Evolutionary conservation across 2,329 filamentous ascomycete species (phyloP).

Genomic region (Eurotiales sp.): DNA sequence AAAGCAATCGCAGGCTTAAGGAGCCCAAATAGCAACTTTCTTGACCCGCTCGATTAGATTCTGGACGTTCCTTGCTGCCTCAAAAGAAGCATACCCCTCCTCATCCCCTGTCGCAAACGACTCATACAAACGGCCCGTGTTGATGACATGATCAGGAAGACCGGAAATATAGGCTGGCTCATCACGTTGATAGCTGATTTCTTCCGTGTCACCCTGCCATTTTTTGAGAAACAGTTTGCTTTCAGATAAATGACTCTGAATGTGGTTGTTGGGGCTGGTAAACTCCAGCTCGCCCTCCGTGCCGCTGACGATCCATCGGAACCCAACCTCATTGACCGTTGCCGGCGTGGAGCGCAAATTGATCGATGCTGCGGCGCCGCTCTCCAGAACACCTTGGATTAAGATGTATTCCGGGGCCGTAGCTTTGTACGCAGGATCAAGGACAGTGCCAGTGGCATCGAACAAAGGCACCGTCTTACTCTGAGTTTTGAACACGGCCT

Average conservation of each 20-base stretch:
- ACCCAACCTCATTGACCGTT: neutral
- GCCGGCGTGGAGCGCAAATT: neutral
- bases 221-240: slow-evolving; percentile 9
- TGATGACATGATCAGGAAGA: neutral
- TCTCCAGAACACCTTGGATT: slow-evolving; percentile 9
- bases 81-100: slow-evolving; percentile 11
- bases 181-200: neutral
- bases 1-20: neutral
- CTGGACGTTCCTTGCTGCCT: slow-evolving; percentile 10
- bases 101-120: slow-evolving; percentile 9
- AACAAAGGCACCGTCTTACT: slow-evolving; percentile 6
- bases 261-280: neutral
- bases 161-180: slow-evolving; percentile 10
- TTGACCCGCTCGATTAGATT: slow-evolving; percentile 11
- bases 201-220: slow-evolving; percentile 7
- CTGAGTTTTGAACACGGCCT: slow-evolving; percentile 8
- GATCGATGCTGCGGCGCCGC: slow-evolving; percentile 11
- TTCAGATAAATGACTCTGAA: neutral
- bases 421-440: slow-evolving; percentile 5
- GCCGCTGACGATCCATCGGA: slow-evolving; percentile 13
- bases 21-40: slow-evolving; percentile 11
- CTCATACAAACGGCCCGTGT: slow-evolving; percentile 13
- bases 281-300: slow-evolving; percentile 12
- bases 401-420: slow-evolving; percentile 11
- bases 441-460: slow-evolving; percentile 7